A percentile compares a stretch with the other conserved stretches of the same genome.
Evolutionary conservation across 306 rosid species (phyloP).

Genomic region (Glycine tomentella): DNA sequence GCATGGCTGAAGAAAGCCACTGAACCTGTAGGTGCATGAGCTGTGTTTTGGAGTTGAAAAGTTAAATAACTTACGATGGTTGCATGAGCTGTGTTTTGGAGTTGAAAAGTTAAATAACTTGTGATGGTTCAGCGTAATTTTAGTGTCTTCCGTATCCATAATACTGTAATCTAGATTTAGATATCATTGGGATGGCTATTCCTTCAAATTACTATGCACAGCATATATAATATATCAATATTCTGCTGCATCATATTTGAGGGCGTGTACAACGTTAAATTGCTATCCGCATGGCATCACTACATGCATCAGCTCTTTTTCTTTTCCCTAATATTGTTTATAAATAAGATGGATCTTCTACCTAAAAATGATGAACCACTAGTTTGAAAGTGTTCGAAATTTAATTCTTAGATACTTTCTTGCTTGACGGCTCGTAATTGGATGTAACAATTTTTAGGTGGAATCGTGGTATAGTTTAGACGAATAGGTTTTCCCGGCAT

Average conservation of each 20-base stretch:
- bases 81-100: conserved; percentile 51
- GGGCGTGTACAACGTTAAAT: not conserved
- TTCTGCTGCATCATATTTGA: not conserved
- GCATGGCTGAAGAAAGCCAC: conserved; percentile 93
- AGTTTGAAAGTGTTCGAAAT: not conserved
- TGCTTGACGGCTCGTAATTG: not conserved
- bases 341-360: conserved; percentile 29
- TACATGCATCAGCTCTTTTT: conserved; percentile 6
- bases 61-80: not conserved
- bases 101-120: conserved; percentile 9
- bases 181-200: conserved; percentile 2
- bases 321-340: not conserved
- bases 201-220: conserved; percentile 11
- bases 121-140: conserved; percentile 20
- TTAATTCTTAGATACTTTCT: conserved; percentile 3
- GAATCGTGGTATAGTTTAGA: not conserved
- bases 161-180: conserved; percentile 11
- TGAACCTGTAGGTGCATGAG: conserved; percentile 68
- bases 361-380: conserved; percentile 5
- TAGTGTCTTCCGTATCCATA: conserved; percentile 26
- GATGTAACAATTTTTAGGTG: not conserved
- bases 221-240: not conserved
- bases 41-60: conserved; percentile 6
- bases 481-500: not conserved
- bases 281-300: not conserved